Evolutionary conservation across 495 filamentous ascomycete species (phyloP).

Genomic region (Aspergillus funiculosus): DNA sequence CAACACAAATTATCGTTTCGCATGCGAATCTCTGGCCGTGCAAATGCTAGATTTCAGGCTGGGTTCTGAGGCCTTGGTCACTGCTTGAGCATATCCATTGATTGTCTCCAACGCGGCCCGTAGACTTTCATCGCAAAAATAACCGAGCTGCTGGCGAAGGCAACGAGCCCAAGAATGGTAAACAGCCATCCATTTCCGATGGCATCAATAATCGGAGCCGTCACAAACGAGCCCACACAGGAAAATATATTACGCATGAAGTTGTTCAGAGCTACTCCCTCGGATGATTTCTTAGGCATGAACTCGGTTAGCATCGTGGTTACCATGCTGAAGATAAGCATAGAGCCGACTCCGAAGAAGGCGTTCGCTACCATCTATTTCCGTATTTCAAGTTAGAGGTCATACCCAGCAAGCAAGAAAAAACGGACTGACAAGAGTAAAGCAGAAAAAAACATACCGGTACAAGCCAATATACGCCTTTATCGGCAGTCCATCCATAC

Average conservation of each 20-base stretch:
- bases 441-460: conserved; percentile 46
- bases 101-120: conserved; percentile 60
- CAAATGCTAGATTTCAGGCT: too few relatives aligned
- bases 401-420: not conserved
- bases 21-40: too few relatives aligned
- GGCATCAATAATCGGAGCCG: conserved; percentile 68
- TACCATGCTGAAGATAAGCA: conserved; percentile 77
- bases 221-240: conserved; percentile 68
- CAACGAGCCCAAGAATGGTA: conserved; percentile 67
- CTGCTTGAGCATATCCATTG: conserved; percentile 53
- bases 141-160: conserved; percentile 47
- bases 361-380: conserved; percentile 69
- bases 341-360: conserved; percentile 80
- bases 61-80: too few relatives aligned
- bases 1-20: too few relatives aligned
- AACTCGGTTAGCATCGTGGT: conserved; percentile 90
- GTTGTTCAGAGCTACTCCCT: conserved; percentile 70
- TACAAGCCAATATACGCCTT: conserved; percentile 54
- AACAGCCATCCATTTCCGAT: conserved; percentile 90
- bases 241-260: conserved; percentile 84
- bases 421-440: not conserved
- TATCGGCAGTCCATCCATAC: conserved; percentile 61
- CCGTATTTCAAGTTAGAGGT: conserved; percentile 3
- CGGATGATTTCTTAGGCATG: conserved; percentile 67
- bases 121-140: conserved; percentile 63